Conservation (phyloP, 257 asterid genomes). For the Avicennia marina region DNA sequence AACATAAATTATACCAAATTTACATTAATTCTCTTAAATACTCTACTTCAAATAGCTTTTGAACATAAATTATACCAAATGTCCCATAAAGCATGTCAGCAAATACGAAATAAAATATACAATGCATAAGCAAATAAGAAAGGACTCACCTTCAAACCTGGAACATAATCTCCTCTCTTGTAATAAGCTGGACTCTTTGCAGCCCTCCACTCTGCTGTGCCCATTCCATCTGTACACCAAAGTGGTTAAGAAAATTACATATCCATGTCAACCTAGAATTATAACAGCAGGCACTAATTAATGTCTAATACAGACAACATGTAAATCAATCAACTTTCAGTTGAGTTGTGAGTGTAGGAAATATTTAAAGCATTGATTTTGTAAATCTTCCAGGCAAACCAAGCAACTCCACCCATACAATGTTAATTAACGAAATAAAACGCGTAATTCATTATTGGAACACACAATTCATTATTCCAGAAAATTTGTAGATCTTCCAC, state of each 20-base stretch:
- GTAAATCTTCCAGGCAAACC: constrained; percentile 1
- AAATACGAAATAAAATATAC: not conserved
- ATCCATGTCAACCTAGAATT: not conserved
- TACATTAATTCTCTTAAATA: too few relatives aligned
- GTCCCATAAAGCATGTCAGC: constrained; percentile 2
- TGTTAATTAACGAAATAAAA: not conserved
- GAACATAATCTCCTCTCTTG: constrained; percentile 99
- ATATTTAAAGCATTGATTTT: constrained; percentile 1
- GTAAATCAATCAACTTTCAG: not conserved
- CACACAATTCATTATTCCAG: too few relatives aligned
- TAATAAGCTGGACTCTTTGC: constrained; percentile 94
- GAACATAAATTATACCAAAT: not conserved
- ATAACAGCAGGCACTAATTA: not conserved
- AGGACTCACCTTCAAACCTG: constrained; percentile 80
- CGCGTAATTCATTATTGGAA: too few relatives aligned
- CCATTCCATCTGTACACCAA: constrained; percentile 85
- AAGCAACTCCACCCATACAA: not conserved
- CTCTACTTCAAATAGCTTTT: not conserved
- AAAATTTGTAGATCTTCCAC: not conserved
- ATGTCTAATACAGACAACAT: not conserved
- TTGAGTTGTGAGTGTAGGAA: not conserved
- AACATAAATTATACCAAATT: too few relatives aligned
- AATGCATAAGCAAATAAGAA: not conserved
- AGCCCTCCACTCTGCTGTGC: constrained; percentile 99
- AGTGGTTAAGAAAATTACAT: constrained; percentile 12